phyloP scores from a whole-genome alignment of 2,329 filamentous ascomycete genomes.

The Pestalotiopsis sp. region DNA sequence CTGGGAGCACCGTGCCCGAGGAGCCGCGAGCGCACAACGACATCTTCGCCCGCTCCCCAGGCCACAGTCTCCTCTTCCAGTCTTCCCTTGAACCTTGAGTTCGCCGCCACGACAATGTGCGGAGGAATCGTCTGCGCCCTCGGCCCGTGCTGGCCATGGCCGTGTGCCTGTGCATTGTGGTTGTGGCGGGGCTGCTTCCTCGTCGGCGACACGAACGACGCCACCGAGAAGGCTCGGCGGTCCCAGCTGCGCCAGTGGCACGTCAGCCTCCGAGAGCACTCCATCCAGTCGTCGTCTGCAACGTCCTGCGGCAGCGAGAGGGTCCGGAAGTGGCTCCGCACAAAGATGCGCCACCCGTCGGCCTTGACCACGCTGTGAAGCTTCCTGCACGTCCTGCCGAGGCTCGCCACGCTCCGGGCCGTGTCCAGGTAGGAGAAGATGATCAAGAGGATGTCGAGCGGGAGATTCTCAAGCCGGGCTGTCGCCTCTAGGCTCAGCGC shows the following conservation, averaged over 20 bases:
- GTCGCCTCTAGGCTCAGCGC: slow-evolving; percentile 16
- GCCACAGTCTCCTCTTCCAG: slow-evolving; percentile 44
- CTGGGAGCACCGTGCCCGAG: slow-evolving; percentile 18
- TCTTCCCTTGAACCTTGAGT: slow-evolving; percentile 32
- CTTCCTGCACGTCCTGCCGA: slow-evolving; percentile 39
- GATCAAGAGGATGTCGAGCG: slow-evolving; percentile 51
- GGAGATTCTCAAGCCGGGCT: slow-evolving; percentile 41
- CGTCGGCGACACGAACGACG: slow-evolving; percentile 22
- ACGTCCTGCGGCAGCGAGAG: slow-evolving; percentile 30
- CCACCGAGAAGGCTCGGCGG: slow-evolving; percentile 37
- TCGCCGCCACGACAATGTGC: slow-evolving; percentile 49
- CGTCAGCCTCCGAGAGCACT: slow-evolving; percentile 46
- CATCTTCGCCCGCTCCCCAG: slow-evolving; percentile 52
- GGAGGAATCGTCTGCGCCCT: slow-evolving; percentile 38
- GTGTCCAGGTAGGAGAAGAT: slow-evolving; percentile 48
- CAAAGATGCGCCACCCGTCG: slow-evolving; percentile 52
- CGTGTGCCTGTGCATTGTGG: not conserved
- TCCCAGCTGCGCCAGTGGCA: slow-evolving; percentile 56
- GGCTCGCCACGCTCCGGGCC: slow-evolving; percentile 45
- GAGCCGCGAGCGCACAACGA: slow-evolving; percentile 43
- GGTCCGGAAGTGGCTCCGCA: slow-evolving; percentile 43
- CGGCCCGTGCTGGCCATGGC: slow-evolving; percentile 9
- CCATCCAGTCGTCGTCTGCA: slow-evolving; percentile 31
- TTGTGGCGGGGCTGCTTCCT: slow-evolving; percentile 17
- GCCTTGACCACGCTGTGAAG: slow-evolving; percentile 38